Conservation (phyloP, 1,284 basidiomycete species). For the Microbotryum scabiosae region DNA sequence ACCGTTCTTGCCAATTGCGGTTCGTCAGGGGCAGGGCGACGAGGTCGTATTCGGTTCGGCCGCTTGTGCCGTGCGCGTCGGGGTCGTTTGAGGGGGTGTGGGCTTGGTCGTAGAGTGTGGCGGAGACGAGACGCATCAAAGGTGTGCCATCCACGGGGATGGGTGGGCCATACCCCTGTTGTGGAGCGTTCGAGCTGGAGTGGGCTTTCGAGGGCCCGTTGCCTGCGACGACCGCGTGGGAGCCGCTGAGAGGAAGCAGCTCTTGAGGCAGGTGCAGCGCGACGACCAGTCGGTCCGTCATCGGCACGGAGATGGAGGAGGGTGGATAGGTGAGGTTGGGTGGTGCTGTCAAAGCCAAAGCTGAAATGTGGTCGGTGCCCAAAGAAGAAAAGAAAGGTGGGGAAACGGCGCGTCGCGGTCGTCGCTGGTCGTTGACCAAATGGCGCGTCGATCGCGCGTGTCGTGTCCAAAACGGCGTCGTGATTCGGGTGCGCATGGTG, state of each 20-base stretch:
- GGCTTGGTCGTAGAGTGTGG: slow-evolving; percentile 20
- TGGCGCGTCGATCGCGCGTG: no score
- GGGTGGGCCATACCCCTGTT: slow-evolving; percentile 33
- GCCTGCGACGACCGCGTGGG: slow-evolving; percentile 21
- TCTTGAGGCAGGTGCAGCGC: slow-evolving; percentile 32
- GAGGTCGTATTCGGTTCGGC: slow-evolving; percentile 45
- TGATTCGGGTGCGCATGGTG: no score
- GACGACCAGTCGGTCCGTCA: slow-evolving; percentile 22
- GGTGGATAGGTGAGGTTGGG: no score
- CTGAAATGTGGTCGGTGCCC: no score
- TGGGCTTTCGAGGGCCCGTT: slow-evolving; percentile 1
- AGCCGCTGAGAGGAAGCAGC: slow-evolving; percentile 21
- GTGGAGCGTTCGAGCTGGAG: background rate
- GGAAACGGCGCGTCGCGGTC: no score
- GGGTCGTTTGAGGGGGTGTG: background rate
- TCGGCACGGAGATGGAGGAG: background rate
- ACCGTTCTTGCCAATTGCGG: slow-evolving; percentile 72
- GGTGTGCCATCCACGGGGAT: slow-evolving; percentile 29
- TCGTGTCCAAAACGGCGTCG: no score
- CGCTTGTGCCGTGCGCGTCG: slow-evolving; percentile 11
- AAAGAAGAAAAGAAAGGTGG: no score
- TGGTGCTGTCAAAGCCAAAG: no score
- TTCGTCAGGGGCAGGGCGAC: slow-evolving; percentile 82
- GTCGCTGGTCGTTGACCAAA: no score
- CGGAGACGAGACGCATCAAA: slow-evolving; percentile 29